Evolutionary conservation across 2,329 filamentous ascomycete genomes (phyloP).

Genomic region (Claviceps monticola): DNA sequence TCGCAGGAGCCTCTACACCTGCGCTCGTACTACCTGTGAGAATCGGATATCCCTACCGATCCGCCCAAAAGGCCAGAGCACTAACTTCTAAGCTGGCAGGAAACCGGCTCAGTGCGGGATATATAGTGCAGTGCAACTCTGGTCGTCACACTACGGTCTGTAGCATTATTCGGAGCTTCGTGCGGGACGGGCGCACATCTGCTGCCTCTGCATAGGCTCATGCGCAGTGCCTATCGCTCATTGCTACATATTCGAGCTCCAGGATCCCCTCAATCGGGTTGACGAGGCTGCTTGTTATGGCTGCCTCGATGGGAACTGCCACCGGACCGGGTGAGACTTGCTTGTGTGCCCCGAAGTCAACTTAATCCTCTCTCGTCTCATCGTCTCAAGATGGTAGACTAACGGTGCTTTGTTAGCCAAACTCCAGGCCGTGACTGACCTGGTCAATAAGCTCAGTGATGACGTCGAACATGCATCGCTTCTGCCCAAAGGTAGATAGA

Average conservation of each 20-base stretch:
- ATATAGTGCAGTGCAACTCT: background rate
- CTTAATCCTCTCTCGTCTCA: slow-evolving; percentile 5
- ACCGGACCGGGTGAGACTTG: slow-evolving; percentile 28
- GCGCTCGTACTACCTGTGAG: no score
- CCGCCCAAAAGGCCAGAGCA: no score
- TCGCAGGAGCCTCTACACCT: no score
- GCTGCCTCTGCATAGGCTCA: no score
- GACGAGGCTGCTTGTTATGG: slow-evolving; percentile 9
- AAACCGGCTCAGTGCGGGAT: no score
- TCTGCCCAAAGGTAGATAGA: slow-evolving; percentile 49
- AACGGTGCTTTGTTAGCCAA: slow-evolving; percentile 37
- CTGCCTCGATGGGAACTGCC: slow-evolving; percentile 16
- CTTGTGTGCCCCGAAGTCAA: background rate
- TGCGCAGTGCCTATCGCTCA: background rate
- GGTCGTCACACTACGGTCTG: no score
- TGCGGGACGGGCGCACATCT: no score
- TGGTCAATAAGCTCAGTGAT: slow-evolving; percentile 46
- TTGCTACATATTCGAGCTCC: background rate
- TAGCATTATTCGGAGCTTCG: background rate
- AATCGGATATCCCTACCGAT: no score
- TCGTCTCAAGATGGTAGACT: background rate
- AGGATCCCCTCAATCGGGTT: background rate
- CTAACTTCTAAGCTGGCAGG: no score
- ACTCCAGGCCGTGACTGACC: slow-evolving; percentile 49
- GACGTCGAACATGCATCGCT: slow-evolving; percentile 50